These are phyloP conservation scores for Ceratocystis ficicola DNA, from an alignment of 2,329 filamentous ascomycete genomes.

Conservation along the genomic window DNA sequence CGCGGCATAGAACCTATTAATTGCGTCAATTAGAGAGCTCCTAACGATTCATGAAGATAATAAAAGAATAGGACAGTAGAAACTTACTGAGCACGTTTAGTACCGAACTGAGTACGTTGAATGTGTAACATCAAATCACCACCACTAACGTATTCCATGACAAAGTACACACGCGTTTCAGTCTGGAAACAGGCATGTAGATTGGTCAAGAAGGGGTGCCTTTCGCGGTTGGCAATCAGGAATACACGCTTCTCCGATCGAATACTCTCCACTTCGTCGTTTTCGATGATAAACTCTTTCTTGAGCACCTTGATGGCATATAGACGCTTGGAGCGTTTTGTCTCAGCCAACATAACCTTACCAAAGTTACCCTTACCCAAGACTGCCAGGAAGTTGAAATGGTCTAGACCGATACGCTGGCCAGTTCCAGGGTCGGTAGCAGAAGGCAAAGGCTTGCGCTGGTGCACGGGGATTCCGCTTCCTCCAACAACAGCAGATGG, in stretches of 20 bases:
- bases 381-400: slow-evolving; percentile 98
- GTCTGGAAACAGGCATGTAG: slow-evolving; percentile 98
- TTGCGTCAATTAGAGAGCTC: neutral
- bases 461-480: slow-evolving; percentile 22
- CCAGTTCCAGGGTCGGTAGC: slow-evolving; percentile 63
- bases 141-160: slow-evolving; percentile 98
- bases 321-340: slow-evolving; percentile 78
- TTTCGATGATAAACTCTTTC: slow-evolving; percentile 99
- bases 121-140: slow-evolving; percentile 99
- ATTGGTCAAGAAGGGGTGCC: slow-evolving; percentile 89
- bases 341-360: slow-evolving; percentile 98
- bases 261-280: slow-evolving; percentile 96
- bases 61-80: neutral
- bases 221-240: slow-evolving; percentile 90
- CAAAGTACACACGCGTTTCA: slow-evolving; percentile 95
- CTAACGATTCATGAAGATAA: neutral
- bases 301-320: slow-evolving; percentile 99
- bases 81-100: slow-evolving; percentile 84
- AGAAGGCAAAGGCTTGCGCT: slow-evolving; percentile 52
- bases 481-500: slow-evolving; percentile 27
- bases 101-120: slow-evolving; percentile 88
- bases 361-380: slow-evolving; percentile 98
- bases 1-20: slow-evolving; percentile 78
- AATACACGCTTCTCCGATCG: slow-evolving; percentile 97
- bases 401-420: slow-evolving; percentile 82